Evolutionary conservation across 2,329 filamentous ascomycete species (phyloP), one percentile per base, ranked within the genome.

Genomic region (Cladosporium phlei): DNA sequence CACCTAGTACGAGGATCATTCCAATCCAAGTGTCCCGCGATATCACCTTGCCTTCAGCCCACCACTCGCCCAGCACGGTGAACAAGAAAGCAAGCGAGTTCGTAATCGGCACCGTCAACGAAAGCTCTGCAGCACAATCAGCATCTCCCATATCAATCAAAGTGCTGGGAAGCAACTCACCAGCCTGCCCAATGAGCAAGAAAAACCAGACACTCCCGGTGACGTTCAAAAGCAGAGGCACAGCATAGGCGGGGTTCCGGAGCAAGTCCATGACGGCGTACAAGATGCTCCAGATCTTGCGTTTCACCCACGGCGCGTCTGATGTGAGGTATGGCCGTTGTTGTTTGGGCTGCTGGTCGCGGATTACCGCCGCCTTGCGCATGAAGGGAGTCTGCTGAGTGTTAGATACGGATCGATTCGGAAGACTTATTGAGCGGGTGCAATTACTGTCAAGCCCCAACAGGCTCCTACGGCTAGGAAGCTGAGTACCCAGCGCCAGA

Each of bases 151-250:
- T 6, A 10, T 29, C 14, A 25, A 34, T 22, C 19, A 20, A 24
- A 20, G 10, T 2, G 34, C 11, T 22, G 19, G 3, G 24, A 22
- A 38, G 10, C 14, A 21, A 40, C 85, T 58, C 68, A 94, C 89
- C 89, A 59, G 90, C 90, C 66, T 93, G 81, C 5, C 91, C 91
- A 68, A 97, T 91, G 54, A 97, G 73, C 56, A 97, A 69, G 59
- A 97, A 97, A 69, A 97, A 97, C 91, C 91, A 97, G 46, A 96
- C 77, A 62, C 88, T 95, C 22, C 91, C 91, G 2, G 91, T 95
- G 44, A 97, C 70, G 64, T 97, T 97, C 49, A 95, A 69, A 43
- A 95, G 69, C 56, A 97, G 68, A 16, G 91, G 91, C 20, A 95
- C 69, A 5, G 88, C 86, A 67, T 97, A 97, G 14, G 80, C 78